Evolutionary conservation across 2,329 filamentous ascomycete genomes (phyloP).

Genomic region (Hypoxylon sp.): DNA sequence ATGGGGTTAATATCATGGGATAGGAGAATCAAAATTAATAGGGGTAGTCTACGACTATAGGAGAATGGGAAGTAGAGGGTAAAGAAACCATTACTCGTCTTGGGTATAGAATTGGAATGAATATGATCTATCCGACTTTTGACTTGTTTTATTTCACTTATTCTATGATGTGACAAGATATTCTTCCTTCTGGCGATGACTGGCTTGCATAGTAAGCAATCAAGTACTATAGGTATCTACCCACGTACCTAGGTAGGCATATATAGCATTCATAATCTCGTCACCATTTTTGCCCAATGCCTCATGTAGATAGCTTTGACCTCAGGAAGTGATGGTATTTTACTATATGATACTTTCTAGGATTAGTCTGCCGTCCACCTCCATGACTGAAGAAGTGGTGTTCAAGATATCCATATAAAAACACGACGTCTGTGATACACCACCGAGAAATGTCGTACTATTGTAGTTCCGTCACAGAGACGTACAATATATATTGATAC

Average conservation of each 20-base stretch:
- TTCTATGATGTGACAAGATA: not conserved
- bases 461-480: constrained; percentile 7
- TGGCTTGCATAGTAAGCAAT: not conserved
- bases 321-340: too few relatives aligned
- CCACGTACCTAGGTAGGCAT: not conserved
- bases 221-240: not conserved
- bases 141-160: not conserved
- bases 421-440: not conserved
- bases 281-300: too few relatives aligned
- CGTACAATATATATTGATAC: constrained; percentile 18
- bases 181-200: not conserved
- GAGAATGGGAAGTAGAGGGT: not conserved
- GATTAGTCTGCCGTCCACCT: not conserved
- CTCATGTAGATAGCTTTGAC: too few relatives aligned
- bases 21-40: not conserved
- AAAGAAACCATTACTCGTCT: not conserved
- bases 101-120: not conserved
- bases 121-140: not conserved
- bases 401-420: not conserved
- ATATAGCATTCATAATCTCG: too few relatives aligned
- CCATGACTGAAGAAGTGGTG: not conserved
- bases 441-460: not conserved
- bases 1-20: not conserved
- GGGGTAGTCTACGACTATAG: not conserved
- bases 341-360: not conserved